Percentiles rank a stretch among this genome's conserved stretches.
Conservation (phyloP, 2,329 filamentous ascomycete species). For the Epichloe typhina region DNA sequence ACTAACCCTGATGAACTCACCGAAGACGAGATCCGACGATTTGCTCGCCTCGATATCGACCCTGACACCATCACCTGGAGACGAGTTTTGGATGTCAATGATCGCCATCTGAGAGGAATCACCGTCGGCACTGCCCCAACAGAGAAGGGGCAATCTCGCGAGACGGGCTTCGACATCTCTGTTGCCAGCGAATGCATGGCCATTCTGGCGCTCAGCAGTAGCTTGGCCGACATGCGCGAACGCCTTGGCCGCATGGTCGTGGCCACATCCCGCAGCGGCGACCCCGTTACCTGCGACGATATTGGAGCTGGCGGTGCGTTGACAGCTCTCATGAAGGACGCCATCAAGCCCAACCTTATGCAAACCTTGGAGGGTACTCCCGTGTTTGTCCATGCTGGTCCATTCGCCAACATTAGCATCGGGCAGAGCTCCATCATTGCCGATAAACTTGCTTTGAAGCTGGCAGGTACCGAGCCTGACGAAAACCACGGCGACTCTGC, state of each 20-base stretch:
- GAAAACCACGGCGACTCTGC: constrained; percentile 73
- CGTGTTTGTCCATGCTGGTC: constrained; percentile 92
- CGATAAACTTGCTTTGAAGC: constrained; percentile 89
- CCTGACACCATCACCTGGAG: constrained; percentile 96
- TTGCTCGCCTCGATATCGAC: constrained; percentile 92
- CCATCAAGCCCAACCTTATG: constrained; percentile 98
- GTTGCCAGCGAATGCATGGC: constrained; percentile 98
- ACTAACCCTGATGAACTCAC: constrained; percentile 85
- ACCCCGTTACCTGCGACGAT: constrained; percentile 92
- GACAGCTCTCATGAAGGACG: constrained; percentile 91
- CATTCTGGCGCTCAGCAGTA: constrained; percentile 84
- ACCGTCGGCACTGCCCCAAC: constrained; percentile 80
- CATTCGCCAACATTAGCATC: constrained; percentile 97
- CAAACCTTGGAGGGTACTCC: constrained; percentile 94
- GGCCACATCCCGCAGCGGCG: constrained; percentile 70
- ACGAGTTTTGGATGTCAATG: constrained; percentile 92
- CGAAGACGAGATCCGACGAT: constrained; percentile 72
- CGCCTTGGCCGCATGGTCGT: constrained; percentile 93
- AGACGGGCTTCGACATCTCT: constrained; percentile 95
- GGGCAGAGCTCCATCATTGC: constrained; percentile 91
- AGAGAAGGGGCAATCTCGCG: constrained; percentile 75
- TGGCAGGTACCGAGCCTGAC: constrained; percentile 84
- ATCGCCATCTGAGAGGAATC: constrained; percentile 80
- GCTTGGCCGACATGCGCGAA: constrained; percentile 78
- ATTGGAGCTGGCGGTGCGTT: constrained; percentile 85